A percentile compares a stretch with the other conserved stretches of the same genome.
Evolutionary conservation across 2,329 filamentous ascomycete genomes (phyloP).

Genomic region (Capronia americana): DNA sequence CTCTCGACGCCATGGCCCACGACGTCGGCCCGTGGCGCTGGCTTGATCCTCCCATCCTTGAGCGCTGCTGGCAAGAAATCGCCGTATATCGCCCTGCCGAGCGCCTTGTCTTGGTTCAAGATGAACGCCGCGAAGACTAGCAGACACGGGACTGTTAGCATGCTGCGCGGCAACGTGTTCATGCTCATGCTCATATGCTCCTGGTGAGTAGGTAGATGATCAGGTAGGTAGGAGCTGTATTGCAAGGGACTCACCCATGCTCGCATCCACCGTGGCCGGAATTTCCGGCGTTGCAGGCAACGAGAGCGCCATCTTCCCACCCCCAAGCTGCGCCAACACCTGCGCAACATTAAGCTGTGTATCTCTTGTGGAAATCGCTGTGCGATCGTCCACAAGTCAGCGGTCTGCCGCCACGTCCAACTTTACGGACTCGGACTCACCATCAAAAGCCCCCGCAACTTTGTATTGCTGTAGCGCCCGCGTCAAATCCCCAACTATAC

Average conservation of each 20-base stretch:
- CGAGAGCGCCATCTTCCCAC: constrained; percentile 31
- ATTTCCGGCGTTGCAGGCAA: constrained; percentile 28
- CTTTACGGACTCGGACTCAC: constrained; percentile 17
- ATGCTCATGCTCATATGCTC: background rate
- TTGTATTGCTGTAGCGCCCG: constrained; percentile 27
- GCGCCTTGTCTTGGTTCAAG: constrained; percentile 32
- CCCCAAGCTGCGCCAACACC: constrained; percentile 35
- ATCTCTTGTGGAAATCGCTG: constrained; percentile 31
- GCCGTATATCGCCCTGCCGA: constrained; percentile 44
- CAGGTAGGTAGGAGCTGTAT: background rate
- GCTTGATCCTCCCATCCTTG: constrained; percentile 41
- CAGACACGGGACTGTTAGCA: background rate
- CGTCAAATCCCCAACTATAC: constrained; percentile 35
- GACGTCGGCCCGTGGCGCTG: constrained; percentile 46
- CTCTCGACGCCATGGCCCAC: constrained; percentile 49
- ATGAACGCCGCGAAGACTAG: constrained; percentile 32
- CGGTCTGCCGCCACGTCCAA: background rate
- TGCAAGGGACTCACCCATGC: constrained; percentile 21
- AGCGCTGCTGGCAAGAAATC: constrained; percentile 46
- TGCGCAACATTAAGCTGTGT: constrained; percentile 30
- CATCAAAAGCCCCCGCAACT: constrained; percentile 31
- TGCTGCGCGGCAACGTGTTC: background rate
- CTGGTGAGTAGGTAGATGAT: background rate
- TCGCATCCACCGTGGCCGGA: constrained; percentile 28
- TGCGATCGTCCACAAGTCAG: background rate